Evolutionary conservation across 176 grass and related monocot genomes (phyloP).

Genomic region (Stipa capillata): DNA sequence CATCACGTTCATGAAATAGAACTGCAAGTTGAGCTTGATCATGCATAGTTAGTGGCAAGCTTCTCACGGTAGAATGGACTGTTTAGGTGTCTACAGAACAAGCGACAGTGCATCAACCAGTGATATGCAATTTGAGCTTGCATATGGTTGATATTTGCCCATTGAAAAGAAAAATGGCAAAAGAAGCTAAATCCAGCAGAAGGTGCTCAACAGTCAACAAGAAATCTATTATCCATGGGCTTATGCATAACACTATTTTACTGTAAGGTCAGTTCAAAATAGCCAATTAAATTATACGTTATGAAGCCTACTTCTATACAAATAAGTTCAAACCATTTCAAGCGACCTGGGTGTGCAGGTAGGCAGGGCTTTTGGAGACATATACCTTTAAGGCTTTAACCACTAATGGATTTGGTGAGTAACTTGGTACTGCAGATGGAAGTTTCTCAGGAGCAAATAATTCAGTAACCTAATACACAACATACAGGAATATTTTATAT

Average conservation of each 20-base stretch:
- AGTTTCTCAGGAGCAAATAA: background rate
- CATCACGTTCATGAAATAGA: background rate
- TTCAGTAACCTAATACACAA: background rate
- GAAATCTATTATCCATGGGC: background rate
- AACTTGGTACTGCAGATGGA: too few species aligned
- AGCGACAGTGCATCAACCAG: background rate
- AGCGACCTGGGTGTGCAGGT: background rate
- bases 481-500: background rate
- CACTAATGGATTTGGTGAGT: too few species aligned
- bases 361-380: background rate
- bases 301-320: background rate
- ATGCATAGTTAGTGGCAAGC: background rate
- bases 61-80: background rate
- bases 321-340: background rate
- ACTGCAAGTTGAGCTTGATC: background rate
- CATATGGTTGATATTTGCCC: background rate
- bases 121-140: background rate
- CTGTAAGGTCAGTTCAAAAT: background rate
- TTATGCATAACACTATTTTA: background rate
- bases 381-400: too few species aligned
- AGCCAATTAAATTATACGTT: background rate
- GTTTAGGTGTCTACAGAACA: background rate
- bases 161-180: background rate
- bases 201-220: background rate
- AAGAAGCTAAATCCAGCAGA: background rate